phyloP scores from a whole-genome alignment of 2,329 filamentous ascomycete species.

The Fusarium sp. region DNA sequence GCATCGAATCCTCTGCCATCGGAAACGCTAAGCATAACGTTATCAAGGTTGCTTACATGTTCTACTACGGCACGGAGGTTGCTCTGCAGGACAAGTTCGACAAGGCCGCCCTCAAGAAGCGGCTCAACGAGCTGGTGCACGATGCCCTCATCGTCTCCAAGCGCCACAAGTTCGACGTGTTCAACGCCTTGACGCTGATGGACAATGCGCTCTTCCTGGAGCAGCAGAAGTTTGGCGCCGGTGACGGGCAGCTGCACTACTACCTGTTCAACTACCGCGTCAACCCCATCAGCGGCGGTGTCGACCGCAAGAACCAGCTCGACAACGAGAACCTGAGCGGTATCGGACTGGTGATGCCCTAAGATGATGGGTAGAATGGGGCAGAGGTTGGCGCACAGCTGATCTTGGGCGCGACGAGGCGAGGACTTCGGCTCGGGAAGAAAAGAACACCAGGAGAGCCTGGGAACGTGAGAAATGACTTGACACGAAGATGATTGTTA shows the following conservation, averaged over 20 bases:
- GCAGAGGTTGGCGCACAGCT: background rate
- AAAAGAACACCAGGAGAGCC: constrained; percentile 7
- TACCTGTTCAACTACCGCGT: constrained; percentile 98
- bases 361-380: background rate
- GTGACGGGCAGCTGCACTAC: constrained; percentile 94
- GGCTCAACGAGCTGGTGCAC: constrained; percentile 82
- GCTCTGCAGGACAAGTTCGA: constrained; percentile 71
- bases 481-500: constrained; percentile 14
- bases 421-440: constrained; percentile 8
- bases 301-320: constrained; percentile 80
- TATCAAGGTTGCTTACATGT: constrained; percentile 92
- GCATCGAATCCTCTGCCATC: constrained; percentile 92
- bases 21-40: constrained; percentile 79
- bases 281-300: constrained; percentile 83
- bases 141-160: constrained; percentile 92
- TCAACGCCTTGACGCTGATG: constrained; percentile 93
- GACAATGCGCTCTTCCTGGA: constrained; percentile 95
- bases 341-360: constrained; percentile 85
- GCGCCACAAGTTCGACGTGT: constrained; percentile 87
- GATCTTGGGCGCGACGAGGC: background rate
- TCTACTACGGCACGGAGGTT: constrained; percentile 91
- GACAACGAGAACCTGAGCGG: constrained; percentile 85
- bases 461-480: constrained; percentile 18
- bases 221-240: constrained; percentile 92
- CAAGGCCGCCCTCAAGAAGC: constrained; percentile 73